Evolutionary conservation across 306 rosid genomes (phyloP), one percentile per base, ranked within the genome.

Genomic region (Cicer judaicum): DNA sequence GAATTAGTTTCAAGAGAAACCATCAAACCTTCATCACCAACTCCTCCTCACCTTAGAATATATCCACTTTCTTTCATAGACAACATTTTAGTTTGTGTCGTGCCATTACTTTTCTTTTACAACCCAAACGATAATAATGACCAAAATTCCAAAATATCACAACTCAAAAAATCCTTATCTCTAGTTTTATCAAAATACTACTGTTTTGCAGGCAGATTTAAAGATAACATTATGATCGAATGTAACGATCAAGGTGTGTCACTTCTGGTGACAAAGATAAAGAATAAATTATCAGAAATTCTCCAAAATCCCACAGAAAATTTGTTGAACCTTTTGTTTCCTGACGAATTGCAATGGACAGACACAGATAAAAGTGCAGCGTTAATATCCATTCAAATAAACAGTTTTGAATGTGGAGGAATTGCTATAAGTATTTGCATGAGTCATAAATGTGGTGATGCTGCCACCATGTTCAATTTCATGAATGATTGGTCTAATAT

Each of bases 171-270:
- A 8, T 85, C 91, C 16, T 70, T 89, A 15, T 80, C 90, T 1
- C 11, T 80, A 41, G 56, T 77, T 0, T 74, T 89, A 12, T 42
- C 88, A 7, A 8, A 1, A 6, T 89, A 85, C 78, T 87, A 89
- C 73, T 90, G 85, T 0, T 63, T 87, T 14, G 88, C 93, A 1
- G 89, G 90, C 0, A 84, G 59, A 10, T 1, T 75, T 54, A 74
- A 11, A 75, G 86, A 81, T 16, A 40, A 55, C 54, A 4, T 50
- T 14, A 68, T 61, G 39, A 70, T 88, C 1, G 84, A 84, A 1
- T 86, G 90, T 78, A 84, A 82, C 69, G 95, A 89, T 64, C 77
- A 84, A 36, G 96, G 96, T 0, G 88, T 73, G 60, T 19, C 59
- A n/a, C 81, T 86, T 9, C 34, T 83, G 0, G 79, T 81, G 24